Evolutionary conservation across 2,329 filamentous ascomycete species (phyloP), one percentile per base, ranked within the genome.

Genomic region (Neurospora sp.): DNA sequence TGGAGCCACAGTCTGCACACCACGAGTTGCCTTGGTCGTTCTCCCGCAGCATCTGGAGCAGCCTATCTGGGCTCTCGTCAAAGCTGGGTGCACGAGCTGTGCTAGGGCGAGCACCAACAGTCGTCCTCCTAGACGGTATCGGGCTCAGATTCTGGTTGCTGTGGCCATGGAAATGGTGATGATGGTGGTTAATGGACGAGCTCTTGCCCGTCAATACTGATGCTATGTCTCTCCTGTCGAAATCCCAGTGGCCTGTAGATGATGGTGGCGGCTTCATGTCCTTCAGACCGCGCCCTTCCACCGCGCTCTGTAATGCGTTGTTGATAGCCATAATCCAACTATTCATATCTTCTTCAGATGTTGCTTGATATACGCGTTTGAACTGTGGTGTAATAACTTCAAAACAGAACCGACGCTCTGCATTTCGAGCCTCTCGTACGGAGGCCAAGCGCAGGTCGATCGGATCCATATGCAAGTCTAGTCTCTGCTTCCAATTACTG

Each of bases 381-480:
- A 91, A 98, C 67, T 96, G 92, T 9, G 96, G 96, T 0, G 96
- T 99, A 71, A 99, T 98, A 68, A 99, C 93, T 81, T 99, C 96
- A 76, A 99, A 99, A 80, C 95, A 98, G 80, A 99, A 99, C 5
- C 96, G 89, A 36, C 96, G 88, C 76, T 99, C 96, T 1, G 94
- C 93, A 79, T 96, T 97, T 33, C 96, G 90, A 52, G 96, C 95
- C 82, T 99, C 96, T 70, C 96, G 89, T 17, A 99, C 96, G 17
- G 96, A 98, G 10, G 96, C 96, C 89, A 98, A 96, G 42, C 96
- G 91, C 66, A 99, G 84, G 79, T 99, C 96, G 74, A 99, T 98
- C 0, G 96, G 96, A 1, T 98, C 96, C 89, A 97, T 98, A 79
- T 99, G 96, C 36, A 98, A 84, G 80, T 99, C 96, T 33, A 99